A percentile compares a stretch with the other conserved stretches of the same genome.
Evolutionary conservation across 1,284 basidiomycete species (phyloP).

Genomic region (Polyporus tsugae): DNA sequence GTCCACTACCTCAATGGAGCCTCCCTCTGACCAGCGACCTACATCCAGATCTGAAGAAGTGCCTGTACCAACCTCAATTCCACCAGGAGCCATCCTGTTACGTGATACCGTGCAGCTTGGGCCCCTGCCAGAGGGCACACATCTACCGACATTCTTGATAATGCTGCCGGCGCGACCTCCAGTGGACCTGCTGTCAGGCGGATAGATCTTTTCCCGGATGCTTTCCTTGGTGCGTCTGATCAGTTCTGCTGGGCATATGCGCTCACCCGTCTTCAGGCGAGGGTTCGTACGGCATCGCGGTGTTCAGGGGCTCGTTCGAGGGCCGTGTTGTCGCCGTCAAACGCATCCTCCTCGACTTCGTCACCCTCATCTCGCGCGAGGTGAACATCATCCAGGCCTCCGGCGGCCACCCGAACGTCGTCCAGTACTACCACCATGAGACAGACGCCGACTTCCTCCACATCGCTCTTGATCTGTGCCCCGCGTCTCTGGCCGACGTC

Average conservation of each 20-base stretch:
- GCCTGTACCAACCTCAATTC: too few relatives aligned
- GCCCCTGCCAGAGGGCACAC: conserved; percentile 37
- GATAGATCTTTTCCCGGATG: conserved; percentile 73
- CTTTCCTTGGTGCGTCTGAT: conserved; percentile 71
- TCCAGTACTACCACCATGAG: conserved; percentile 98
- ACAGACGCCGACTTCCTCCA: conserved; percentile 93
- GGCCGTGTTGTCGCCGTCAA: conserved; percentile 97
- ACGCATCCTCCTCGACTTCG: conserved; percentile 94
- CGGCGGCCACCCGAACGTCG: conserved; percentile 98
- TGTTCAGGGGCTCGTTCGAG: conserved; percentile 93
- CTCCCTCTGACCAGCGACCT: too few relatives aligned
- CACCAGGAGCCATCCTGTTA: too few relatives aligned
- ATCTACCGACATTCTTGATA: conserved; percentile 38
- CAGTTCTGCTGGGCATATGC: not conserved
- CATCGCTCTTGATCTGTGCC: conserved; percentile 97
- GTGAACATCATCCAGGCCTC: conserved; percentile 95
- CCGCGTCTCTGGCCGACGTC: conserved; percentile 93
- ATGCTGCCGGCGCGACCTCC: conserved; percentile 38
- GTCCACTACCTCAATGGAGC: too few relatives aligned
- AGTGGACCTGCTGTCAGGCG: conserved; percentile 48
- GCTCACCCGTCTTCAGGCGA: conserved; percentile 64
- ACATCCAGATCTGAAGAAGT: too few relatives aligned
- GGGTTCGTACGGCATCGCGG: conserved; percentile 96
- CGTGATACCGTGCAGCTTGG: too few relatives aligned
- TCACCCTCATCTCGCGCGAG: conserved; percentile 93